These are phyloP conservation scores for Candida rishiriensis DNA, from an alignment of 805 yeast species.

Conservation along the genomic window DNA sequence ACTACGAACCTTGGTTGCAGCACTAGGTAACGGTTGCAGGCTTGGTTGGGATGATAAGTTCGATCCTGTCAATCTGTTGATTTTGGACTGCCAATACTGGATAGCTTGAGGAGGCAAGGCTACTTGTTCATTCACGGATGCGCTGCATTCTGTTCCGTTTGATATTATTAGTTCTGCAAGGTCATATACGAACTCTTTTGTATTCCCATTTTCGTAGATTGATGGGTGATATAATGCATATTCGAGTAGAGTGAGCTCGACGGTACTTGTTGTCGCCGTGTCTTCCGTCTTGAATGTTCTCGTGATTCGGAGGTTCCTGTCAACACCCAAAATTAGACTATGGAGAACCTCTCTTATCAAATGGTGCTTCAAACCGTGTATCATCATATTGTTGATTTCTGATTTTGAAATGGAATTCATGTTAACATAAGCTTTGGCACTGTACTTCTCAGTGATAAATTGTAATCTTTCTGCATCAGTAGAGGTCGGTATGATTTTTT, in stretches of 20 bases:
- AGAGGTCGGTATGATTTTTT: slow-evolving; percentile 31
- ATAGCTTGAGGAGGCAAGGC: slow-evolving; percentile 44
- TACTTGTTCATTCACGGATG: slow-evolving; percentile 28
- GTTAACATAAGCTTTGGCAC: slow-evolving; percentile 41
- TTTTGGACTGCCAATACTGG: slow-evolving; percentile 48
- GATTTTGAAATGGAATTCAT: neutral
- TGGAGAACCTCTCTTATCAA: slow-evolving; percentile 40
- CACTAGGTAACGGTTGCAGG: neutral
- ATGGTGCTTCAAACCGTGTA: slow-evolving; percentile 50
- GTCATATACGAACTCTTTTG: slow-evolving; percentile 34
- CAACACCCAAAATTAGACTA: slow-evolving; percentile 45
- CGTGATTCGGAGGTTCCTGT: slow-evolving; percentile 38
- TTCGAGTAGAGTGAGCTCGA: slow-evolving; percentile 35
- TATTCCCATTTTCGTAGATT: slow-evolving; percentile 6
- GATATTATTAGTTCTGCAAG: slow-evolving; percentile 52
- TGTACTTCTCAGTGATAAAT: slow-evolving; percentile 68
- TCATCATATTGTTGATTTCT: slow-evolving; percentile 26
- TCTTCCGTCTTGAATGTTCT: slow-evolving; percentile 1
- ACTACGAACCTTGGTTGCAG: neutral
- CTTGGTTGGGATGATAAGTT: neutral
- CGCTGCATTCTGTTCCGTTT: slow-evolving; percentile 51
- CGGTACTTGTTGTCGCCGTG: neutral
- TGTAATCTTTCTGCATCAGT: slow-evolving; percentile 44
- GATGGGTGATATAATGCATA: slow-evolving; percentile 46
- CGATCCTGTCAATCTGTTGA: slow-evolving; percentile 29